phyloP scores from a whole-genome alignment of 2,329 filamentous ascomycete species.

The Colletotrichum liaoningense region DNA sequence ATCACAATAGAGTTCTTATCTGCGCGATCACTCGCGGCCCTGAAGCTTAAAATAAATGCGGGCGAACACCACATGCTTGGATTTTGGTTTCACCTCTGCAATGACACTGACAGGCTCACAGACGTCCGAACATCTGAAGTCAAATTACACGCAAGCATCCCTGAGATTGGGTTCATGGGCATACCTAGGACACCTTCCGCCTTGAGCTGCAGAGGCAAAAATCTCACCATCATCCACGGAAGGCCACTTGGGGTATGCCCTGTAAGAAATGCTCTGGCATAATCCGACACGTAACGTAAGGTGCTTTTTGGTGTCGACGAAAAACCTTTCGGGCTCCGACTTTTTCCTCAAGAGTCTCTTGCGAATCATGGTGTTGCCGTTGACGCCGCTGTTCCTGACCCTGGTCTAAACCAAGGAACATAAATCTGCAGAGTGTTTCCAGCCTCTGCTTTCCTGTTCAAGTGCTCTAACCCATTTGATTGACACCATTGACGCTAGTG shows the following conservation, averaged over 20 bases:
- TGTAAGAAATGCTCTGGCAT: neutral
- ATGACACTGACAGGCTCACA: slow-evolving; percentile 10
- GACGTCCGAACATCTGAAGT: slow-evolving; percentile 17
- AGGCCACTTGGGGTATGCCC: neutral
- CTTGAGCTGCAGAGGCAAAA: neutral
- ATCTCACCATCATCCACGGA: neutral
- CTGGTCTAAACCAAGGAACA: neutral
- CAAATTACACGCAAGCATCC: neutral
- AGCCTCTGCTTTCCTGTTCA: neutral
- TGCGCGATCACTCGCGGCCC: neutral
- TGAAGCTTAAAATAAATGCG: neutral
- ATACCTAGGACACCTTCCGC: neutral
- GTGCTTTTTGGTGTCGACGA: neutral
- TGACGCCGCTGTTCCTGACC: neutral
- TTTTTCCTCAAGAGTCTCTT: neutral
- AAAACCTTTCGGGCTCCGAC: neutral
- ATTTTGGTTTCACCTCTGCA: neutral
- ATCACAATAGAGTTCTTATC: neutral
- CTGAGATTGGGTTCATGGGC: neutral
- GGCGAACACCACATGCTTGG: neutral
- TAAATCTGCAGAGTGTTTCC: neutral
- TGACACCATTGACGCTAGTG: neutral
- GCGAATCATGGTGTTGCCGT: neutral
- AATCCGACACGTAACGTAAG: slow-evolving; percentile 29
- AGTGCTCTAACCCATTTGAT: neutral